Base-by-base conservation (phyloP, 805 yeast genomes). In the Nadsonia fulvescens region DNA sequence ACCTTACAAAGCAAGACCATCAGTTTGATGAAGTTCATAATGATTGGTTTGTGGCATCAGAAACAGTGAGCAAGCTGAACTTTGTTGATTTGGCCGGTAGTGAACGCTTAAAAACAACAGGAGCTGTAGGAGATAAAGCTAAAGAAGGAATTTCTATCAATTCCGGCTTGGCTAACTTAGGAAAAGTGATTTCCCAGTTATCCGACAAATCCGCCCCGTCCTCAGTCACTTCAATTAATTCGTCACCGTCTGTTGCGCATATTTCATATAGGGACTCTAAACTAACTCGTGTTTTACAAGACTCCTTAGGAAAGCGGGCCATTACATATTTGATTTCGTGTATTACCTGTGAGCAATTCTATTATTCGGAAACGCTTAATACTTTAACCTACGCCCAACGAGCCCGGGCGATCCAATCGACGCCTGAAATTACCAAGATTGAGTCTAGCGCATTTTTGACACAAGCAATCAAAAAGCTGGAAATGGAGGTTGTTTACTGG, bases 281-380 rank as follows among this genome's bases (percentile, higher is more conserved):
- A 0, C 51, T 81, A 28, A 81, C 93, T 0, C 51, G 93, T 35
- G 52, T 79, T 22, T 55, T 81, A 29, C 79, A 79, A 43, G 79
- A 78, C 40, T 75, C 91, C 0, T 51, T 79, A 10, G 92, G 92
- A 4, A 93, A 92, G 0, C 77, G 78, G 38, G 77, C 93, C 42
- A 71, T 76, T 44, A 79, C 93, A 0, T 77, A 74, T 6, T 74
- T 81, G 82, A 74, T 81, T 34, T 92, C 79, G 3, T 79, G 93
- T 46, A 62, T 79, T 14, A 9, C 44, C 7, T 23, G 81, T 8
- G 42, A 36, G 10, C 23, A 29, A 2, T 12, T 24, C 3, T 37
- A 29, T 23, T 27, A 32, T 16, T 29, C 43, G 2, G 42, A 40
- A 19, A 36, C 42, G 2, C 8, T 40, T 11, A 31, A 30, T 22